phyloP scores from a whole-genome alignment of 345 rosid species.

The Salix exigua region DNA sequence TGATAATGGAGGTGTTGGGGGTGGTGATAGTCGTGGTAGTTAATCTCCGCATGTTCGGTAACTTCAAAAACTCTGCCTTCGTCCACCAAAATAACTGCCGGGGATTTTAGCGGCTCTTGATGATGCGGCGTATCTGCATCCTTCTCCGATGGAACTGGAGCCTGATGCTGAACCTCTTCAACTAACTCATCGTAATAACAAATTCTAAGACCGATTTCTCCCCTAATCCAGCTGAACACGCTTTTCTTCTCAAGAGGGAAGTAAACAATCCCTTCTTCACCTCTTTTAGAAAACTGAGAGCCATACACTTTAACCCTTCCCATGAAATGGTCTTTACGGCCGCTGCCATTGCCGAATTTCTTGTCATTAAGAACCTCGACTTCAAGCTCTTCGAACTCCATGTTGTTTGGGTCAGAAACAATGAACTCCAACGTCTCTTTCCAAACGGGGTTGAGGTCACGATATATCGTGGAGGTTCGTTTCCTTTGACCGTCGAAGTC shows the following conservation, averaged over 20 bases:
- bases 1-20: neutral
- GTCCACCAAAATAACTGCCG: conserved; percentile 44
- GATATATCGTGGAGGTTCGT: conserved; percentile 64
- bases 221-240: conserved; percentile 87
- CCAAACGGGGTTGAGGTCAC: conserved; percentile 89
- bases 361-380: conserved; percentile 83
- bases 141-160: conserved; percentile 22
- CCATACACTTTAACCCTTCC: conserved; percentile 89
- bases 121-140: conserved; percentile 23
- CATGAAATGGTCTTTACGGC: conserved; percentile 83
- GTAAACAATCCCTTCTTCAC: conserved; percentile 79
- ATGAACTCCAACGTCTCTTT: conserved; percentile 73
- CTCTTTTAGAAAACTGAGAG: conserved; percentile 60
- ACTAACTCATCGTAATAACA: conserved; percentile 67
- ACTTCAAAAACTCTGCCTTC: conserved; percentile 54
- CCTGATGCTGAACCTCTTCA: conserved; percentile 40
- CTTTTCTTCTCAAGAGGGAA: conserved; percentile 82
- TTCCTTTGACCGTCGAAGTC: conserved; percentile 79
- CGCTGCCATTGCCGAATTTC: conserved; percentile 65
- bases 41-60: conserved; percentile 30
- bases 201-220: conserved; percentile 77
- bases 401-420: conserved; percentile 68
- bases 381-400: conserved; percentile 75
- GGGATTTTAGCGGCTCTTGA: conserved; percentile 31
- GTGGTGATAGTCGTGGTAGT: conserved; percentile 17